phyloP scores from a whole-genome alignment of 2,329 filamentous ascomycete species.

The Penicillium italicum region DNA sequence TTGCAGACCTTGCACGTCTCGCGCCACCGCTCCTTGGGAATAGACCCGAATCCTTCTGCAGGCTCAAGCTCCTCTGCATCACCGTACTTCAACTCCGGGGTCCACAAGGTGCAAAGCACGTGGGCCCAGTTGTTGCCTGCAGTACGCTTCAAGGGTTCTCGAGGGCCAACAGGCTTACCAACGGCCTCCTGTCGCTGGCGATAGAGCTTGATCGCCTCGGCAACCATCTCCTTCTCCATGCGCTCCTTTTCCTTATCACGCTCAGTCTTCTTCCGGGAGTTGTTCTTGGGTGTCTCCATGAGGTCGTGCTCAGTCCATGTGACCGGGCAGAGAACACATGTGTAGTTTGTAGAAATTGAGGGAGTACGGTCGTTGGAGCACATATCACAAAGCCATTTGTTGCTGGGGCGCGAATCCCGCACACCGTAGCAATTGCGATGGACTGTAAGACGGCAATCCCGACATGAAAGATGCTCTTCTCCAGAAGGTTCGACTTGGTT shows the following conservation, averaged over 20 bases:
- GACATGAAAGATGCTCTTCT: slow-evolving; percentile 72
- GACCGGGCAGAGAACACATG: slow-evolving; percentile 87
- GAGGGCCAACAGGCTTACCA: slow-evolving; percentile 76
- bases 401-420: slow-evolving; percentile 60
- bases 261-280: slow-evolving; percentile 85
- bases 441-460: slow-evolving; percentile 85
- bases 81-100: slow-evolving; percentile 87
- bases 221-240: slow-evolving; percentile 76
- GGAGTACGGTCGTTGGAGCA: slow-evolving; percentile 92
- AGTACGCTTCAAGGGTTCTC: slow-evolving; percentile 89
- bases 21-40: slow-evolving; percentile 68
- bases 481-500: slow-evolving; percentile 66
- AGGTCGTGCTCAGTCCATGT: slow-evolving; percentile 78
- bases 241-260: slow-evolving; percentile 87
- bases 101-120: slow-evolving; percentile 88
- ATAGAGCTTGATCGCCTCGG: slow-evolving; percentile 76
- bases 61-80: slow-evolving; percentile 77
- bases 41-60: slow-evolving; percentile 84
- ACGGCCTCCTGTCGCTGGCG: slow-evolving; percentile 76
- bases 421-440: slow-evolving; percentile 94
- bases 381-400: slow-evolving; percentile 94
- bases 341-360: slow-evolving; percentile 87
- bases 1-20: slow-evolving; percentile 83
- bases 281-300: slow-evolving; percentile 73
- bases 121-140: slow-evolving; percentile 98